These are phyloP conservation scores for Sclerotiophoma versabilis DNA, from an alignment of 2,329 filamentous ascomycete genomes.

Conservation along the genomic window DNA sequence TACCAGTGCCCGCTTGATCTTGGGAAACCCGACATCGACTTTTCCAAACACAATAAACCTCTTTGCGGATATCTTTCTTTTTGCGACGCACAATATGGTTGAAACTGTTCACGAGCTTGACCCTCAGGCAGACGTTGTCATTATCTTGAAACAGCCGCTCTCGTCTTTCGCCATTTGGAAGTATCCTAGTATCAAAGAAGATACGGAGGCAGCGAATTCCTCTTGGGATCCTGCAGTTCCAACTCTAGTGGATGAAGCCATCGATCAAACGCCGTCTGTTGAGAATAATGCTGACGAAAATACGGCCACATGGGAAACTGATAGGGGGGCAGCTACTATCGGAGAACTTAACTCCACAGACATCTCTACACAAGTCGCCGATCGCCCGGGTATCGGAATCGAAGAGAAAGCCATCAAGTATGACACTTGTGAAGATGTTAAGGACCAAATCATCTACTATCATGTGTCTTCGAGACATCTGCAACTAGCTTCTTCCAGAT, in stretches of 20 bases:
- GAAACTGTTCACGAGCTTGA: background rate
- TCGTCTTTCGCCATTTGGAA: background rate
- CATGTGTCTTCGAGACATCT: conserved; percentile 14
- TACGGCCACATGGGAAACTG: no score
- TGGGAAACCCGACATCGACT: no score
- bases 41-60: no score
- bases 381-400: background rate
- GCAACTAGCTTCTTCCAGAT: conserved; percentile 7
- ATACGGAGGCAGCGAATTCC: background rate
- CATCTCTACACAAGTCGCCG: background rate
- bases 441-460: background rate
- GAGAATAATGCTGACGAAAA: background rate
- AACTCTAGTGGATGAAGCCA: no score
- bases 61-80: no score
- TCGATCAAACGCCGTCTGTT: background rate
- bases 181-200: background rate
- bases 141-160: background rate
- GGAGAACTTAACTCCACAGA: no score
- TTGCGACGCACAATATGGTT: conserved; percentile 15
- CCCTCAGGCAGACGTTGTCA: background rate
- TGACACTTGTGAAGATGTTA: background rate
- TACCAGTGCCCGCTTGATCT: no score
- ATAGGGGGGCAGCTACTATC: no score
- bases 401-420: background rate
- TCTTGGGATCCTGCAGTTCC: no score